Evolutionary conservation across 129 eudicot species (phyloP).

Genomic region (Helichrysum umbraculigerum): DNA sequence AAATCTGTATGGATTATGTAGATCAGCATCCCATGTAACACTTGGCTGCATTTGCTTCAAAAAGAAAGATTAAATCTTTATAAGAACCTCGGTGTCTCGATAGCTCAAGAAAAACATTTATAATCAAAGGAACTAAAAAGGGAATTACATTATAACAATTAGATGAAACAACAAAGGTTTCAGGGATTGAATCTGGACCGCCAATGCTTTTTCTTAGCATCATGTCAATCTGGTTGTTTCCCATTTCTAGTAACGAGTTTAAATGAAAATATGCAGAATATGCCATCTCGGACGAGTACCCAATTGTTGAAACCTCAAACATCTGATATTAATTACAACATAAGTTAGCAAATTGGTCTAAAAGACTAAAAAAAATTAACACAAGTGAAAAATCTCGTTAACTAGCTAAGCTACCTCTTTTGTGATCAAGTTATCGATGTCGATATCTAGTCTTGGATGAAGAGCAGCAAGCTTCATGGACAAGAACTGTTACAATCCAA

Average conservation of each 20-base stretch:
- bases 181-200: constrained; percentile 65
- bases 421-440: constrained; percentile 58
- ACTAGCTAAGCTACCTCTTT: constrained; percentile 64
- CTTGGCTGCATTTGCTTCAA: constrained; percentile 63
- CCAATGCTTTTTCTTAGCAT: constrained; percentile 49
- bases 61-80: not conserved
- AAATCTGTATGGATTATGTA: constrained; percentile 55
- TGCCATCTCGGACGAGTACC: constrained; percentile 43
- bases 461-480: constrained; percentile 93
- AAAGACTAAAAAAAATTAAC: not conserved
- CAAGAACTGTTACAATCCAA: constrained; percentile 61
- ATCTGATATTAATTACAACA: constrained; percentile 42
- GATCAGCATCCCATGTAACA: constrained; percentile 66
- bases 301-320: constrained; percentile 46
- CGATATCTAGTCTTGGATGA: constrained; percentile 63
- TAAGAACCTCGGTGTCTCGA: not conserved
- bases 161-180: constrained; percentile 53
- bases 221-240: constrained; percentile 41
- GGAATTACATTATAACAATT: constrained; percentile 51
- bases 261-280: constrained; percentile 47
- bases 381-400: not conserved
- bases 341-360: not conserved
- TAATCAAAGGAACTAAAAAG: not conserved
- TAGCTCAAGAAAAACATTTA: not conserved
- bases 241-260: constrained; percentile 52